These are phyloP conservation scores for Paraleonurus japonicus DNA, from an alignment of 257 asterid genomes.

Conservation along the genomic window DNA sequence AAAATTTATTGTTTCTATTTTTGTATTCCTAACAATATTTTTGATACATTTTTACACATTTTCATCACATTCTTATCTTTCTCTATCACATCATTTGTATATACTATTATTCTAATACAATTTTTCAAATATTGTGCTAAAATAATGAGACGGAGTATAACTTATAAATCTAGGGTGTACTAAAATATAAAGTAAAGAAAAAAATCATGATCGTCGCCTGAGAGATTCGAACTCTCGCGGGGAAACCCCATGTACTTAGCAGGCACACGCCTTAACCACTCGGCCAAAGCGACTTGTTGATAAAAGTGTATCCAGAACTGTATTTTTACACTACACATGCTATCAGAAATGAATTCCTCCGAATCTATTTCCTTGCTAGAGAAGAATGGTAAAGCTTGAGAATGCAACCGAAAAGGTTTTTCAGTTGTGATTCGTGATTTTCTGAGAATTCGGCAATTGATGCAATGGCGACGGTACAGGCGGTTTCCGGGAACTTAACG, in stretches of 20 bases:
- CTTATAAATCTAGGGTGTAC: too few relatives aligned
- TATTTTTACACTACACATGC: too few relatives aligned
- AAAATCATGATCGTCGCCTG: constrained; percentile 76
- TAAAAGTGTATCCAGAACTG: rapidly evolving
- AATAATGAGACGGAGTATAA: too few relatives aligned
- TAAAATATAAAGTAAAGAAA: too few relatives aligned
- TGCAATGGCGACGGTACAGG: constrained; percentile 80
- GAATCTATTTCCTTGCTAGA: not conserved
- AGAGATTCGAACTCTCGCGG: constrained; percentile 99
- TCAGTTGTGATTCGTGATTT: constrained; percentile 22
- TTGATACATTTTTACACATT: too few relatives aligned
- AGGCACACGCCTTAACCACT: constrained; percentile 79
- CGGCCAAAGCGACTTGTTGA: constrained; percentile 65
- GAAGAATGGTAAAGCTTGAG: constrained; percentile 12
- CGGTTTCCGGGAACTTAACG: constrained; percentile 75
- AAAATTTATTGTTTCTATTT: too few relatives aligned
- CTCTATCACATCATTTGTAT: too few relatives aligned
- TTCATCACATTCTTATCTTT: too few relatives aligned
- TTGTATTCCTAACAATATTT: too few relatives aligned
- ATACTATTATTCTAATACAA: too few relatives aligned
- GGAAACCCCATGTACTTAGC: constrained; percentile 96
- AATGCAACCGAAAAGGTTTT: constrained; percentile 8
- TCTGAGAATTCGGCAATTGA: not conserved
- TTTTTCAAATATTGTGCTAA: too few relatives aligned
- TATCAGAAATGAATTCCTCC: not conserved